Base-by-base conservation (phyloP, 208 protist genomes). In the Trypanosoma lewisi region DNA sequence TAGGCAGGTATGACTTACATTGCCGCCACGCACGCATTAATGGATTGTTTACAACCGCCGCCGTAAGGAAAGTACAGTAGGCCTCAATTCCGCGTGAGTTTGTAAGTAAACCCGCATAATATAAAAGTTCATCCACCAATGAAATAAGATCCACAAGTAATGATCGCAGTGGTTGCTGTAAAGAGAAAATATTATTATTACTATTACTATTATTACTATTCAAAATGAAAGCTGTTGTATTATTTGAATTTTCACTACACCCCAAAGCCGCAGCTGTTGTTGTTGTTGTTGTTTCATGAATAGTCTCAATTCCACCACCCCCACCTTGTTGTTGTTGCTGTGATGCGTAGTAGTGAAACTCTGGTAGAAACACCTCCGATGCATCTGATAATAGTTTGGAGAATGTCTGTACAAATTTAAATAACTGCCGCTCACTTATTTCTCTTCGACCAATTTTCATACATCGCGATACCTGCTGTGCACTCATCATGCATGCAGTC, bases 101-200 rank as follows among this genome's bases (percentile, higher is more conserved):
- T n/a, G 80, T 71, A 17, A 88, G 82, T 17, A 90, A 60, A 53
- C 93, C 82, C n/a, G 77, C 75, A 67, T 83, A 87, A 53, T 82
- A 84, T 31, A 95, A 58, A 25, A 95, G 75, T 42, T 95, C 89
- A 41, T 95, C 89, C 44, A 88, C 82, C 7, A 95, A 70, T 82
- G 85, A 95, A 28, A 74, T 88, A 34, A 95, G 58, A 53, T 95
- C 89, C 0, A 93, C 73, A 14, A 92, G 70, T 11, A 95, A 65
- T 12, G 65, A 60, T 11, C 76, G 76, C 51, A 95, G 72, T 0
- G 52, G 61, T 28, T n/a, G 23, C 54, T 42, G 45, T 30, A 59
- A 73, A 61, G 16, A 45, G 2, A 39, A 11, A 42, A 27, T 34
- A 11, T 14, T 45, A 49, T 5, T 14, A 39, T 17, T 28, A 11